phyloP scores from a whole-genome alignment of 305 asterid species.

The Ajuga reptans region DNA sequence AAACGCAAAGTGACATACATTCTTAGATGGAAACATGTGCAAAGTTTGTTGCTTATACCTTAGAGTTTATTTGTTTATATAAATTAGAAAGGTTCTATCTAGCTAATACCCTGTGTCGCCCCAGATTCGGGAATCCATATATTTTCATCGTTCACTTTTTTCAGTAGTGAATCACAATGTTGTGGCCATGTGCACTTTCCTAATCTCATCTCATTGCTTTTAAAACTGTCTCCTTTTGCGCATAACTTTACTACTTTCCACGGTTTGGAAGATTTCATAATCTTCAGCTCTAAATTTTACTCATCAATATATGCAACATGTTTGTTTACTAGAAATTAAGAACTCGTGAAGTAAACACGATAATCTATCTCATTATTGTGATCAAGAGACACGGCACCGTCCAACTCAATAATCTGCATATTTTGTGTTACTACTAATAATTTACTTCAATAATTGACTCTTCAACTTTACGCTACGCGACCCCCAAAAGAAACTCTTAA shows the following conservation, averaged over 20 bases:
- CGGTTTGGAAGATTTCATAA: slow-evolving; percentile 15
- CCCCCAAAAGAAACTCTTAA: too few species aligned
- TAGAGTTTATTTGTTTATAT: not conserved
- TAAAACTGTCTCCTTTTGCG: not conserved
- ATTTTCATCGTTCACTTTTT: slow-evolving; percentile 1
- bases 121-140: not conserved
- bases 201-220: slow-evolving; percentile 5
- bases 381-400: slow-evolving; percentile 3
- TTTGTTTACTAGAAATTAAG: too few species aligned
- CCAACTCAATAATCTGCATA: not conserved
- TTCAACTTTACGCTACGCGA: not conserved
- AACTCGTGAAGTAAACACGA: too few species aligned
- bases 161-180: not conserved
- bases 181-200: slow-evolving; percentile 20
- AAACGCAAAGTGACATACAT: not conserved
- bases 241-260: not conserved
- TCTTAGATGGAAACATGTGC: slow-evolving; percentile 9
- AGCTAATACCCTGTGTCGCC: not conserved
- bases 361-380: too few species aligned
- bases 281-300: too few species aligned
- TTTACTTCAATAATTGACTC: not conserved
- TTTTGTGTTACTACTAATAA: not conserved
- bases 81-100: not conserved
- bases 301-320: too few species aligned
- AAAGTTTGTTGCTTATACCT: not conserved